phyloP scores from a whole-genome alignment of 148 eudicot species.

The Cornus kousa region DNA sequence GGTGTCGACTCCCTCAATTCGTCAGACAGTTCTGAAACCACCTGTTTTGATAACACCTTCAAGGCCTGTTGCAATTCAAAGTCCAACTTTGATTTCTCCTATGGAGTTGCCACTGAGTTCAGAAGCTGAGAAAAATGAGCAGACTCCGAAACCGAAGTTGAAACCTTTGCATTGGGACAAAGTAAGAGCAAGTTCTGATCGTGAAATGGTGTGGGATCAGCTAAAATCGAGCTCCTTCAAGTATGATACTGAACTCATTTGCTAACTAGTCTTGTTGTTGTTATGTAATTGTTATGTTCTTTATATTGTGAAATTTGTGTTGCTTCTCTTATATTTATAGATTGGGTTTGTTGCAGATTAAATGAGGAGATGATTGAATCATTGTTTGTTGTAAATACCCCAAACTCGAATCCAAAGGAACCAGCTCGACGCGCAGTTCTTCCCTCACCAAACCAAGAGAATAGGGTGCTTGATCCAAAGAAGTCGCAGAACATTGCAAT shows the following conservation, averaged over 20 bases:
- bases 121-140: conserved; percentile 14
- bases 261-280: background rate
- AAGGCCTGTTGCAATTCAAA: conserved; percentile 20
- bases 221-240: conserved; percentile 34
- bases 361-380: conserved; percentile 64
- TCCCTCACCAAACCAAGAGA: conserved; percentile 40
- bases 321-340: background rate
- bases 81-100: conserved; percentile 14
- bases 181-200: conserved; percentile 26
- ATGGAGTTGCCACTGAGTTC: conserved; percentile 21
- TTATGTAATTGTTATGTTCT: background rate
- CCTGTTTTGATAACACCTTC: conserved; percentile 17
- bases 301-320: background rate
- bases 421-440: conserved; percentile 26
- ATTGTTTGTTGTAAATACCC: conserved; percentile 42
- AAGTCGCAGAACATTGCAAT: conserved; percentile 62
- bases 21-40: conserved; percentile 8
- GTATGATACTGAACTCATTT: conserved; percentile 13
- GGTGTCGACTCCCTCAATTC: conserved; percentile 13
- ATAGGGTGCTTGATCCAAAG: conserved; percentile 53
- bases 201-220: conserved; percentile 34
- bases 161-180: conserved; percentile 39
- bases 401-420: conserved; percentile 22
- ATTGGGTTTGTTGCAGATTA: conserved; percentile 37
- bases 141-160: conserved; percentile 20